Evolutionary conservation across 306 rosid species (phyloP), one percentile per base, ranked within the genome.

Genomic region (Glycyrrhiza uralensis): DNA sequence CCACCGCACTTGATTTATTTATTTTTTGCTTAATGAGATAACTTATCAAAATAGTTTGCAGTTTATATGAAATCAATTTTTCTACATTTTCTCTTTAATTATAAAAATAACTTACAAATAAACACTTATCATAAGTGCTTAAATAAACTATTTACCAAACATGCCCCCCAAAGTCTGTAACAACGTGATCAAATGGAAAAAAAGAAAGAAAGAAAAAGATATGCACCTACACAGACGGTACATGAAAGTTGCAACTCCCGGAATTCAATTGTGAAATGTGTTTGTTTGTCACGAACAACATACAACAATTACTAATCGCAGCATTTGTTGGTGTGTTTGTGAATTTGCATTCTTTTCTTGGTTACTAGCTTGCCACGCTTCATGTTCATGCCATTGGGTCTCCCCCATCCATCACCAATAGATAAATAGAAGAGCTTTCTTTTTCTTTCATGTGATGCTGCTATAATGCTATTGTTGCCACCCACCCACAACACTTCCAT

Each of bases 281-380:
- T 63, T 23, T 22, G 1, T 10, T 10, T 45, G 15, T 44, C 9
- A 26, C 35, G 39, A 18, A 41, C 45, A 65, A n/a, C 46, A 33
- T 17, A 14, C 19, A 42, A 44, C 50, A 66, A 4, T 20, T 17
- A 7, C 46, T 26, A 13, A 46, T 13, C 6, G 24, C 14, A 32
- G 29, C 12, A 12, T 39, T 11, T 38, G 32, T 58, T 2, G n/a
- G n/a, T 54, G 18, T 38, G 9, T 10, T 12, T 1, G 39, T 29
- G 7, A 28, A 49, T 26, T n/a, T 41, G 17, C 2, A 44, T 30
- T 5, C 3, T 7, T 58, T 72, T 33, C 55, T 44, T 57, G 83
- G 79, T 66, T 32, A 26, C 24, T 28, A 28, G 1, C 33, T 0
- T n/a, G 66, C 79, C 79, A 79, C 79, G 79, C 75, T 66, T 57